A percentile compares a stretch with the other conserved stretches of the same genome.
phyloP scores from a whole-genome alignment of 768 basidiomycete species.

The Mycena metata region DNA sequence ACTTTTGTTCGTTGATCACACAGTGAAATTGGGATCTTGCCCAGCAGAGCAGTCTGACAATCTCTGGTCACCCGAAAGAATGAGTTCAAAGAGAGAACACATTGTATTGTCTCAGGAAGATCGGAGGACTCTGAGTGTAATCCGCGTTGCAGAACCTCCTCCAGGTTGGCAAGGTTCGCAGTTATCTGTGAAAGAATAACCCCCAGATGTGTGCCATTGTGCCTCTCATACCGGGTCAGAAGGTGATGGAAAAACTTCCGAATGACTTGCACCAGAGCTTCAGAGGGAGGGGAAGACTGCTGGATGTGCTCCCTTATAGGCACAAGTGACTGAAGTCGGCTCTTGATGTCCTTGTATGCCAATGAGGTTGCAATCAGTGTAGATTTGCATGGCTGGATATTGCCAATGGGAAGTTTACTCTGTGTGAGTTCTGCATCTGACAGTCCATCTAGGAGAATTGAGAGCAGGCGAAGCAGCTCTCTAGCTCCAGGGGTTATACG shows the following conservation, averaged over 20 bases:
- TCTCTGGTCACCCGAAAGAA: neutral
- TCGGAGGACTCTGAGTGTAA: neutral
- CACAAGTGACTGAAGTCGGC: neutral
- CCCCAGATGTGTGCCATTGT: neutral
- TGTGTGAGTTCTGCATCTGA: too few relatives aligned
- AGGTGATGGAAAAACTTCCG: neutral
- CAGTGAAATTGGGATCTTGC: too few relatives aligned
- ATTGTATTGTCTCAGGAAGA: too few relatives aligned
- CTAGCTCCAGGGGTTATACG: too few relatives aligned
- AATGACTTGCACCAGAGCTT: neutral
- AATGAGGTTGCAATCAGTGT: neutral
- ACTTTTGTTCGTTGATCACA: neutral
- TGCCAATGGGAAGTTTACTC: too few relatives aligned
- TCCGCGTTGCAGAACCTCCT: neutral
- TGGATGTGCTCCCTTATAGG: neutral
- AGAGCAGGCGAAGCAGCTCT: too few relatives aligned
- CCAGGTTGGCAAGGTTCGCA: neutral
- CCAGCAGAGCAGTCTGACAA: too few relatives aligned
- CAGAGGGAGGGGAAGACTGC: neutral
- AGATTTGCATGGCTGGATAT: too few relatives aligned
- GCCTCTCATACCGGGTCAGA: neutral
- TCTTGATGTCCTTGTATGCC: neutral
- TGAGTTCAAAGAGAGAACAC: too few relatives aligned
- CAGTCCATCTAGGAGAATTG: too few relatives aligned
- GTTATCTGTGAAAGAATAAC: neutral